A percentile compares a stretch with the other conserved stretches of the same genome.
Conservation (phyloP, 140 eudicot genomes). For the Ambrosia hybrid region DNA sequence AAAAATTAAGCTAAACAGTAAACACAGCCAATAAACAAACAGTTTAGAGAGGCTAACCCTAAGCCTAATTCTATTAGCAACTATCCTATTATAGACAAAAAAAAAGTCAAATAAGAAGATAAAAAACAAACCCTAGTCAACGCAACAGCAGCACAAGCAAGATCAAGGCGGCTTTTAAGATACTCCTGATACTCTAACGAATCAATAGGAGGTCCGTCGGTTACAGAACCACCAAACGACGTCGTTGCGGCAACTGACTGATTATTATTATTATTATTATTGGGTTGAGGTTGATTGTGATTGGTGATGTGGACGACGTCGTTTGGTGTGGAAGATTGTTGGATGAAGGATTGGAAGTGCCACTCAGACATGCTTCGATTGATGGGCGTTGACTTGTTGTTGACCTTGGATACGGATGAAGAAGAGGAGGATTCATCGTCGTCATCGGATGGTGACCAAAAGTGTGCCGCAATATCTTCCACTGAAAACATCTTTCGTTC, state of each 20-base stretch:
- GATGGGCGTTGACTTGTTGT: slow-evolving; percentile 45
- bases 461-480: slow-evolving; percentile 87
- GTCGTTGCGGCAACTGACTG: slow-evolving; percentile 1
- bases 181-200: slow-evolving; percentile 83
- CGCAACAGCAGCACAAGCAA: slow-evolving; percentile 98
- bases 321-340: slow-evolving; percentile 36
- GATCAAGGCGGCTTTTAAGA: slow-evolving; percentile 68
- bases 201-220: slow-evolving; percentile 30
- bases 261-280: neutral
- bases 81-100: neutral
- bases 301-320: slow-evolving; percentile 44
- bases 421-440: slow-evolving; percentile 40
- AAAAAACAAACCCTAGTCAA: slow-evolving; percentile 68
- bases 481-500: slow-evolving; percentile 79
- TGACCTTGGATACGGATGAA: slow-evolving; percentile 34
- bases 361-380: slow-evolving; percentile 90
- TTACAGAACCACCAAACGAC: slow-evolving; percentile 42
- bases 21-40: no score
- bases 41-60: neutral
- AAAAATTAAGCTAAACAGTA: no score
- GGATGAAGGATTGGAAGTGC: slow-evolving; percentile 84
- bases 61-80: neutral
- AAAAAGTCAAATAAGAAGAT: neutral
- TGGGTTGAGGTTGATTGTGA: slow-evolving; percentile 35
- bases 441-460: slow-evolving; percentile 65